phyloP scores from a whole-genome alignment of 352 stramenopile genomes.

The Globisporangium recalcitrans region DNA sequence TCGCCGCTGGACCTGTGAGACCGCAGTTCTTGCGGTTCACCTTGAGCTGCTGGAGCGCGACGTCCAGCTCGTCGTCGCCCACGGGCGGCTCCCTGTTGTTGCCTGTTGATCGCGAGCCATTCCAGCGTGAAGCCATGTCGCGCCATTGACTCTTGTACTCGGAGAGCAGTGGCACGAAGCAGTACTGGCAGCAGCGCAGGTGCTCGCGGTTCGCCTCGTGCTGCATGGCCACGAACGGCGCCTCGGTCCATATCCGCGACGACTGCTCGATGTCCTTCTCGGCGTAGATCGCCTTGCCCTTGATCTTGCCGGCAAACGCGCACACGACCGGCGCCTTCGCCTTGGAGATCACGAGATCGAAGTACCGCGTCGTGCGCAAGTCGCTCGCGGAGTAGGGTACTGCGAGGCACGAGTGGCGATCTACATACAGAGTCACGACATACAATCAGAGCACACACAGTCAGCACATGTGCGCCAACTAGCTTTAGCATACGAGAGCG shows the following conservation, averaged over 20 bases:
- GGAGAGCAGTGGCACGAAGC: conserved; percentile 55
- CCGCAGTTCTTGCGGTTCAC: conserved; percentile 49
- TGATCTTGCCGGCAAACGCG: conserved; percentile 47
- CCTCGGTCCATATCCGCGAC: conserved; percentile 61
- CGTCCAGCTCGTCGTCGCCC: conserved; percentile 33
- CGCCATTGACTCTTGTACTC: conserved; percentile 46
- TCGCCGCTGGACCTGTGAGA: conserved; percentile 28
- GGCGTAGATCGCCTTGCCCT: conserved; percentile 73
- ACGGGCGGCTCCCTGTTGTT: conserved; percentile 1
- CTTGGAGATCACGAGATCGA: conserved; percentile 58
- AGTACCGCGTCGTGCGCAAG: conserved; percentile 45
- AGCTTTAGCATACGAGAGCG: background rate
- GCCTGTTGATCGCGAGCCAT: background rate
- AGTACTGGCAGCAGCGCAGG: conserved; percentile 61
- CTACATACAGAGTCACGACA: background rate
- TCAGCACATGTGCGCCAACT: background rate
- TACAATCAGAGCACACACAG: background rate
- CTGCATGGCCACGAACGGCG: conserved; percentile 71
- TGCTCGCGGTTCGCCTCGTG: conserved; percentile 38
- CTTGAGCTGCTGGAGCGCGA: conserved; percentile 31
- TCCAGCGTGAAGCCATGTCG: conserved; percentile 33
- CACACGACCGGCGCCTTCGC: conserved; percentile 56
- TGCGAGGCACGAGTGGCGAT: conserved; percentile 43
- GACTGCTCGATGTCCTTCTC: conserved; percentile 38
- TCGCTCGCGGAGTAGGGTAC: conserved; percentile 51